Base-by-base conservation (phyloP, 2,329 filamentous ascomycete species). In the Fusarium sp. region DNA sequence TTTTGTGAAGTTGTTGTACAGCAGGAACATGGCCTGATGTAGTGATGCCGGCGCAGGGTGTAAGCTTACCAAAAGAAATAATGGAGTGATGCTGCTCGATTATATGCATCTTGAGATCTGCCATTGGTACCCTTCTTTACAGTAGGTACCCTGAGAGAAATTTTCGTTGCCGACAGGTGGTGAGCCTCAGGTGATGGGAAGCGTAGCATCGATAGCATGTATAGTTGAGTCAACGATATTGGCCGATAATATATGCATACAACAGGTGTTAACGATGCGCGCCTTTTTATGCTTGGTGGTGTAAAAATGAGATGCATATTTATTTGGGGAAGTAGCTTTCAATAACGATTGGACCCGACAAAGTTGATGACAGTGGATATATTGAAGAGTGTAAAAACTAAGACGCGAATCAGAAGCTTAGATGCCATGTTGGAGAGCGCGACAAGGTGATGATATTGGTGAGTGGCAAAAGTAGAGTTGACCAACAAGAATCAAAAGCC, bases 341-440 rank as follows among this genome's bases (percentile, higher is more conserved):
- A 47, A 53, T 20, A 34, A 54, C 62, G 65, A 73, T 66, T 72
- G 70, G 66, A 49, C 42, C 59, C 54, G 42, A 34, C 34, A 55
- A 62, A 41, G 56, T 60, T 59, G 60, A 66, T 57, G 46, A 62
- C 36, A 51, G 61, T 46, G 68, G 58, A 36, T 51, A 59, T 46
- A 34, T 37, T 53, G 40, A 31, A 20, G 53, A 61, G 63, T 28
- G 45, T 33, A 47, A 49, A 52, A 37, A 36, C 18, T 20, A 49
- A 50, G 38, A 57, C 54, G 42, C 69, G 65, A 74, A 74, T 73
- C 69, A 73, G 51, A 68, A 52, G 57, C 38, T 52, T 45, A 57
- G 55, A 41, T 49, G 41, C 42, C 45, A 28, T 47, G 34, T 44
- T 37, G 36, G 20, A 57, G 54, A 50, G 67, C 26, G 36, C 40